Percentiles rank a stretch among this genome's conserved stretches.
Conservation (phyloP, 176 grass and related monocot species). For the Hordeum marinum region DNA sequence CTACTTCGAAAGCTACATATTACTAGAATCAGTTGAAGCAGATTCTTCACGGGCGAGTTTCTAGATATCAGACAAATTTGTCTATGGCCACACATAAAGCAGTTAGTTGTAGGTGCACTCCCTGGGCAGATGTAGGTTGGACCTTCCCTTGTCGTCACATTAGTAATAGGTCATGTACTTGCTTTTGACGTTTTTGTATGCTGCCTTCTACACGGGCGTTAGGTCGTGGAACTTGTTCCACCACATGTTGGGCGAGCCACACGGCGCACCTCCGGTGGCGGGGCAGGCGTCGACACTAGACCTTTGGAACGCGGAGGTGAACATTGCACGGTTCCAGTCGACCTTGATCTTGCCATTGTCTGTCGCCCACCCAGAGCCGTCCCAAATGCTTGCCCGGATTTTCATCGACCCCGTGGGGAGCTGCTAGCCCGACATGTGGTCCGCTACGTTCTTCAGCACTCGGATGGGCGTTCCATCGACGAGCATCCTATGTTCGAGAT, state of each 20-base stretch:
- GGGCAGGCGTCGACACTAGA: slow-evolving; percentile 45
- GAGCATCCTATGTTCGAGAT: slow-evolving; percentile 31
- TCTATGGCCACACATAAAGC: too few species aligned
- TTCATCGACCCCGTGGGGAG: slow-evolving; percentile 55
- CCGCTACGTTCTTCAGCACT: slow-evolving; percentile 44
- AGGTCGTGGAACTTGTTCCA: slow-evolving; percentile 46
- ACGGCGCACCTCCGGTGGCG: not conserved
- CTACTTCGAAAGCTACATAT: too few species aligned
- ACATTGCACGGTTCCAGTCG: slow-evolving; percentile 49
- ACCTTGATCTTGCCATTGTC: slow-evolving; percentile 42
- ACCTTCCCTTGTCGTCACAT: slow-evolving; percentile 37
- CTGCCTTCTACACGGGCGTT: slow-evolving; percentile 23
- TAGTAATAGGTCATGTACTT: slow-evolving; percentile 53
- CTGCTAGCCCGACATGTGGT: not conserved
- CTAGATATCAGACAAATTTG: too few species aligned
- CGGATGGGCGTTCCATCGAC: slow-evolving; percentile 52
- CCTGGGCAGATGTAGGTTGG: not conserved
- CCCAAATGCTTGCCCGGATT: slow-evolving; percentile 51
- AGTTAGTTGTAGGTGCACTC: slow-evolving; percentile 33
- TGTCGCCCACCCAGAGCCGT: slow-evolving; percentile 68
- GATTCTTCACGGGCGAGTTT: too few species aligned
- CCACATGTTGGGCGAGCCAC: slow-evolving; percentile 31
- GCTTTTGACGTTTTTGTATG: slow-evolving; percentile 37
- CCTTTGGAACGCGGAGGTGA: slow-evolving; percentile 35
- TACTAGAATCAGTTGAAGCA: too few species aligned